Conservation (phyloP, 2,329 filamentous ascomycete species). For the Cladorrhinum sp. region DNA sequence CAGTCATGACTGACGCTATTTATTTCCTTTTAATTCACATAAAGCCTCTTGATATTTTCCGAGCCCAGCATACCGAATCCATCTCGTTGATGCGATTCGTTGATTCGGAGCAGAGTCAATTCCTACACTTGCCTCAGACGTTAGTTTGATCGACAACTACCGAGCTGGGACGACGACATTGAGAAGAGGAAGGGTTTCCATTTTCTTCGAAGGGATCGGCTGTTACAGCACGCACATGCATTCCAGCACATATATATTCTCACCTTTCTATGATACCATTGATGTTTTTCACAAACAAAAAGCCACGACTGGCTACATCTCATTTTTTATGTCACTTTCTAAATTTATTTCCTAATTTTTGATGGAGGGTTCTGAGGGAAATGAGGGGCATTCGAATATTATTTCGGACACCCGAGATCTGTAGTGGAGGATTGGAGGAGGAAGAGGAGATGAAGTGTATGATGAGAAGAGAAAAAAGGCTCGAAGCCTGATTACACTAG, state of each 20-base stretch:
- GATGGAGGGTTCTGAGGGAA: neutral
- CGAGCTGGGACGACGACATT: neutral
- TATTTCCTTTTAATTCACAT: neutral
- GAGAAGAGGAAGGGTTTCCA: neutral
- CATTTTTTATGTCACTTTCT: neutral
- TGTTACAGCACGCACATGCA: neutral
- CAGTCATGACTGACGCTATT: constrained; percentile 23
- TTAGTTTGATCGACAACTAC: neutral
- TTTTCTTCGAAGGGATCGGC: neutral
- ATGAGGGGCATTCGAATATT: neutral
- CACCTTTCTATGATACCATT: neutral
- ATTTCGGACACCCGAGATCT: constrained; percentile 2
- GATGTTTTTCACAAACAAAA: neutral
- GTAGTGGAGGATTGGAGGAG: neutral
- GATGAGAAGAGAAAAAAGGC: neutral
- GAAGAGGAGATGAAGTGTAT: neutral
- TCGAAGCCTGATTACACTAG: neutral
- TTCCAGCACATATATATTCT: neutral
- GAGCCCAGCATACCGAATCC: neutral
- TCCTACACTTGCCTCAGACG: neutral
- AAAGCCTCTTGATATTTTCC: neutral
- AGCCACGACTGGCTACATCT: neutral
- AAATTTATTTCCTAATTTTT: neutral
- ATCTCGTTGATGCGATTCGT: neutral
- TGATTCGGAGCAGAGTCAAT: neutral